These are phyloP conservation scores for Lyophyllum atratum DNA, from an alignment of 768 basidiomycete species.

Conservation along the genomic window DNA sequence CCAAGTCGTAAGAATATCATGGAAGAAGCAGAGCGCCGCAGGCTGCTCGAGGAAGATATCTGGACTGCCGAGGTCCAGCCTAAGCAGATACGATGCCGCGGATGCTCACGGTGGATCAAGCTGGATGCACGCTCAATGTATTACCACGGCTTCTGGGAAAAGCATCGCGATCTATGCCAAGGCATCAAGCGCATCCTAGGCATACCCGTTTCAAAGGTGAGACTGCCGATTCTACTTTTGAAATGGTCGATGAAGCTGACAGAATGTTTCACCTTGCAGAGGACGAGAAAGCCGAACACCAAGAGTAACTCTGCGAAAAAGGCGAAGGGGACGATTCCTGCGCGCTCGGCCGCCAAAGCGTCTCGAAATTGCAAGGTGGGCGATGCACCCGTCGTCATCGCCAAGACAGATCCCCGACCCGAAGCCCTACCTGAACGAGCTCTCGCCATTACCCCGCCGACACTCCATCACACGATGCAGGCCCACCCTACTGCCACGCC, in stretches of 20 bases:
- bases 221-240: not conserved
- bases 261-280: not conserved
- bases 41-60: slow-evolving; percentile 1
- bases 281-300: not conserved
- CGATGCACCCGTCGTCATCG: not conserved
- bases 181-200: slow-evolving; percentile 8
- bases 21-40: slow-evolving; percentile 9
- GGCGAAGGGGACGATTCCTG: not conserved
- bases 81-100: slow-evolving; percentile 8
- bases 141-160: slow-evolving; percentile 8
- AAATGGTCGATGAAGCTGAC: not conserved
- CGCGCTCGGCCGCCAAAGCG: not conserved
- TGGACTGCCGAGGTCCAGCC: slow-evolving; percentile 6
- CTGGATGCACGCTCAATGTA: slow-evolving; percentile 12
- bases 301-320: not conserved
- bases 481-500: too few relatives aligned
- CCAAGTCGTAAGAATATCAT: slow-evolving; percentile 9
- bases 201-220: slow-evolving; percentile 4
- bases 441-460: not conserved
- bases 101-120: slow-evolving; percentile 11
- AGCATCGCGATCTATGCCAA: slow-evolving; percentile 8
- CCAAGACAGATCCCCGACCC: not conserved
- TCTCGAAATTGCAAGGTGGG: not conserved
- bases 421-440: not conserved
- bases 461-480: too few relatives aligned